These are phyloP conservation scores for Candida dajiaensis DNA, from an alignment of 805 yeast genomes.

Conservation along the genomic window DNA sequence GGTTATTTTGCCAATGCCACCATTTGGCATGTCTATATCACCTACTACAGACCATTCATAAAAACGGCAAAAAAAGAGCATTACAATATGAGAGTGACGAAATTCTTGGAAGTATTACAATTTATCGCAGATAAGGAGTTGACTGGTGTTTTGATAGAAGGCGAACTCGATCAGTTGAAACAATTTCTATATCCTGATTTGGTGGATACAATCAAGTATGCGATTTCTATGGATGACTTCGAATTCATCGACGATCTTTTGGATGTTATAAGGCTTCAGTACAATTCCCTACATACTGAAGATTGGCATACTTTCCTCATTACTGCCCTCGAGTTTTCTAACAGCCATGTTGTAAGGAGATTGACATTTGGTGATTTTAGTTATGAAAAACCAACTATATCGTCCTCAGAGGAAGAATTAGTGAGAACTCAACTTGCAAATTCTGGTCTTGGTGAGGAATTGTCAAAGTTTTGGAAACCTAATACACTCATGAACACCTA, in stretches of 20 bases:
- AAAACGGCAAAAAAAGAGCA: conserved; percentile 1
- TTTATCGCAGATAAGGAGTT: conserved; percentile 1
- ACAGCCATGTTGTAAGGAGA: neutral
- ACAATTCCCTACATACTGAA: conserved; percentile 3
- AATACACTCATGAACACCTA: neutral
- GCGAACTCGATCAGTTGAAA: neutral
- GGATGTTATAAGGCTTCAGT: neutral
- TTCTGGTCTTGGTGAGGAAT: neutral
- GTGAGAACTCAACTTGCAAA: neutral
- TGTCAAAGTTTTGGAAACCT: neutral
- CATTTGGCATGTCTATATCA: neutral
- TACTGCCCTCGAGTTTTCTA: conserved; percentile 1
- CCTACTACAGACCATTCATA: conserved; percentile 6
- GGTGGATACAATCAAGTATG: conserved; percentile 7
- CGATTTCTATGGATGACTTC: conserved; percentile 3
- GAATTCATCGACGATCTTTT: conserved; percentile 4
- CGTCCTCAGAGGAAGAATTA: neutral
- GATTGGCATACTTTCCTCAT: conserved; percentile 9
- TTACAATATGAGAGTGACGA: conserved; percentile 3
- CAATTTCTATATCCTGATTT: conserved; percentile 6
- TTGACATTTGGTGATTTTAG: neutral
- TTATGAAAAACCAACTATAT: neutral
- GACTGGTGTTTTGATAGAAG: neutral
- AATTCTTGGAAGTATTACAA: neutral
- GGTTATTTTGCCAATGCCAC: neutral